A percentile compares a stretch with the other conserved stretches of the same genome.
Conservation (phyloP, 1,284 basidiomycete species). For the Mycena citricolor region DNA sequence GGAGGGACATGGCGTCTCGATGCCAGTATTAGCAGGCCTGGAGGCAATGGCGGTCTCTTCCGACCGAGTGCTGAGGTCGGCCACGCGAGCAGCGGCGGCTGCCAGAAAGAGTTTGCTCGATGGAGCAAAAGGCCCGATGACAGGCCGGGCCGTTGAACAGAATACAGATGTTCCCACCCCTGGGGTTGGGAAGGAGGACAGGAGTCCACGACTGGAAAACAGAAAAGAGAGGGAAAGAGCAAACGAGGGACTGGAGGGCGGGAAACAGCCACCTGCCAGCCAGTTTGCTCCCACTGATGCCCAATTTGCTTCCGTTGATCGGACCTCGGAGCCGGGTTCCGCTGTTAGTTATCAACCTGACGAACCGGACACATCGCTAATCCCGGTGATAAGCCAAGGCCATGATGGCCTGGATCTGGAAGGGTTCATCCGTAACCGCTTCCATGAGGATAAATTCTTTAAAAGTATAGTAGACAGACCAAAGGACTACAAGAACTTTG, state of each 20-base stretch:
- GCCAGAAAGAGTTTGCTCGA: too few relatives aligned
- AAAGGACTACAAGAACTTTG: conserved; percentile 29
- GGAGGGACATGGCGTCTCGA: conserved; percentile 26
- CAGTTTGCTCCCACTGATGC: too few relatives aligned
- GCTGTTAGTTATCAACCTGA: too few relatives aligned
- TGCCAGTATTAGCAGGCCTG: conserved; percentile 10
- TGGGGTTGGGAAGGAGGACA: conserved; percentile 26
- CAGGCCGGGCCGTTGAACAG: not conserved
- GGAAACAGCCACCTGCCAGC: not conserved
- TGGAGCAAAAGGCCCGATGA: not conserved
- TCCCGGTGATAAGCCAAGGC: not conserved
- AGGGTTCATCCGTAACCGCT: conserved; percentile 9
- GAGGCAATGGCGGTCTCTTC: conserved; percentile 14
- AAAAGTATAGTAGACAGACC: conserved; percentile 27
- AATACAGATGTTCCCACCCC: conserved; percentile 12
- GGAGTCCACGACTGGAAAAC: conserved; percentile 10
- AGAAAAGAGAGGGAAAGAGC: too few relatives aligned
- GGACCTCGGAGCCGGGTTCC: not conserved
- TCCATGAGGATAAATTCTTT: conserved; percentile 30
- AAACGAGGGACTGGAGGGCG: not conserved
- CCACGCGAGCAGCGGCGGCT: not conserved
- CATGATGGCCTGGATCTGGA: conserved; percentile 16
- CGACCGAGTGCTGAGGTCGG: conserved; percentile 2
- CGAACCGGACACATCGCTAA: conserved; percentile 1
- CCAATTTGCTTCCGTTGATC: too few relatives aligned